These are phyloP conservation scores for sunflower (Helianthus annuus) DNA, from an alignment of 129 eudicot genomes.

Conservation along the genomic window DNA sequence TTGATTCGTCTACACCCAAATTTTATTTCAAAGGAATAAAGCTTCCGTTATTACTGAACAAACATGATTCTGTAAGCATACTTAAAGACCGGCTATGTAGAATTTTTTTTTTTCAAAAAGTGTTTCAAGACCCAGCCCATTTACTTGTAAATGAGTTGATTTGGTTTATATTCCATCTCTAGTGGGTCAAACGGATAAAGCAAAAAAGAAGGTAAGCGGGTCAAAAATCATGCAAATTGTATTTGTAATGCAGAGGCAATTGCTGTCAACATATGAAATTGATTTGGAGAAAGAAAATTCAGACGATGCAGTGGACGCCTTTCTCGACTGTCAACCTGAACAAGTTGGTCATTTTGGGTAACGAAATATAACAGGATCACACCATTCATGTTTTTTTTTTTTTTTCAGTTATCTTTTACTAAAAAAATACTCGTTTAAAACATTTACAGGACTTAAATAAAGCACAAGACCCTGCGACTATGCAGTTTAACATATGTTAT, in stretches of 20 bases:
- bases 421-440: neutral
- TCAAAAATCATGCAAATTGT: neutral
- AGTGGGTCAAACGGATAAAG: neutral
- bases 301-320: slow-evolving; percentile 36
- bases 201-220: neutral
- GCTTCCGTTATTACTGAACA: neutral
- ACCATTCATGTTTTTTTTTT: neutral
- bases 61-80: neutral
- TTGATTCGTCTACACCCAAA: neutral
- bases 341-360: slow-evolving; percentile 51
- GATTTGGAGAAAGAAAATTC: slow-evolving; percentile 51
- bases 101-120: neutral
- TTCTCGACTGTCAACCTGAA: slow-evolving; percentile 44
- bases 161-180: neutral
- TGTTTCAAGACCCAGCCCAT: neutral
- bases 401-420: neutral
- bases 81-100: neutral
- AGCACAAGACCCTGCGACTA: slow-evolving; percentile 22
- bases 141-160: neutral
- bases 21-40: neutral
- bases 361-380: neutral
- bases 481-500: slow-evolving; percentile 17
- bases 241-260: slow-evolving; percentile 59
- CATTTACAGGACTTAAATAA: slow-evolving; percentile 34
- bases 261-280: slow-evolving; percentile 75